A percentile compares a stretch with the other conserved stretches of the same genome.
phyloP scores from a whole-genome alignment of 1,139 yeast genomes.

The Saccharomycopsis hybrid region DNA sequence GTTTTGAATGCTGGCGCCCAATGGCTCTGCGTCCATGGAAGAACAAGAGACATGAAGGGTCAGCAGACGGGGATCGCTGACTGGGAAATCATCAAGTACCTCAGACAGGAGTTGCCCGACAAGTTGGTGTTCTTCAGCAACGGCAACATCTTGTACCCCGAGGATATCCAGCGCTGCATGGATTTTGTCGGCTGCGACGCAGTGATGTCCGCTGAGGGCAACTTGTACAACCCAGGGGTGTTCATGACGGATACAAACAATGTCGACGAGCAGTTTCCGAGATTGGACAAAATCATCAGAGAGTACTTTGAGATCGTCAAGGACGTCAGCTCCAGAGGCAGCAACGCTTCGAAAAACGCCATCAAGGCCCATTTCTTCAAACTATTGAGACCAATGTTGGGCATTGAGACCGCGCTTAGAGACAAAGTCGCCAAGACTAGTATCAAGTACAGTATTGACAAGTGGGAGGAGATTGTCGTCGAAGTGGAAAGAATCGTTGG shows the following conservation, averaged over 20 bases:
- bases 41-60: conserved; percentile 97
- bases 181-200: conserved; percentile 70
- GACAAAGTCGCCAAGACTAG: conserved; percentile 57
- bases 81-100: conserved; percentile 71
- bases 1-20: conserved; percentile 95
- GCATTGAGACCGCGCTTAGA: conserved; percentile 70
- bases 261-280: conserved; percentile 63
- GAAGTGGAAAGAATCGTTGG: conserved; percentile 62
- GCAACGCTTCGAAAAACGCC: conserved; percentile 62
- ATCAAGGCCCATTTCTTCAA: conserved; percentile 94
- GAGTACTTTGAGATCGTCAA: conserved; percentile 87
- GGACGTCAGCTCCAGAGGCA: conserved; percentile 43
- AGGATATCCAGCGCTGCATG: conserved; percentile 66
- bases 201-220: conserved; percentile 97
- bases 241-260: conserved; percentile 33
- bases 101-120: conserved; percentile 70
- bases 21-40: conserved; percentile 88
- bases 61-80: conserved; percentile 93
- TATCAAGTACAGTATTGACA: conserved; percentile 39
- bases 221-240: conserved; percentile 87
- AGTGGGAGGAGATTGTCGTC: conserved; percentile 64
- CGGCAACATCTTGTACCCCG: conserved; percentile 84
- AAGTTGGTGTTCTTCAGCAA: conserved; percentile 90
- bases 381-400: conserved; percentile 69
- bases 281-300: conserved; percentile 75